Evolutionary conservation across 495 filamentous ascomycete genomes (phyloP).

Genomic region (Xylaria castorea): DNA sequence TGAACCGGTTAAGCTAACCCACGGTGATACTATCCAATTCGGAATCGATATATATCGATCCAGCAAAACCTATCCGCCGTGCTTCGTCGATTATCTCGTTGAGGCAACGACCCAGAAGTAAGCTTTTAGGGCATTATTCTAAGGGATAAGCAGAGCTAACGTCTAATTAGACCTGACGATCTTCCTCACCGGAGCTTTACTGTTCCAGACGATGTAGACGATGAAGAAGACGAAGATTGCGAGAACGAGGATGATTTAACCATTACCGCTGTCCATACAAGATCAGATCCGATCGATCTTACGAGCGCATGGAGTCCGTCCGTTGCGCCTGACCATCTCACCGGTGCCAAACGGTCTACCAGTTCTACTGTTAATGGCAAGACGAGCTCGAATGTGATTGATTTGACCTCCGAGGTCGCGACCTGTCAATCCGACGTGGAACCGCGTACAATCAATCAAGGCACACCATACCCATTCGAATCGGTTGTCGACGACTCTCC

Average conservation of each 20-base stretch:
- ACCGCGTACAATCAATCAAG: neutral
- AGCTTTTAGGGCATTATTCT: neutral
- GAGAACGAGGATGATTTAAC: slow-evolving; percentile 40
- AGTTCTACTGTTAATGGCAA: neutral
- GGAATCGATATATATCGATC: slow-evolving; percentile 54
- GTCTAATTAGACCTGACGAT: neutral
- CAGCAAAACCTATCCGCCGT: slow-evolving; percentile 48
- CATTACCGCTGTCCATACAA: neutral
- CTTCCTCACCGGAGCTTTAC: slow-evolving; percentile 45
- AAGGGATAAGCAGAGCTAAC: slow-evolving; percentile 9
- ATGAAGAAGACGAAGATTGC: slow-evolving; percentile 55
- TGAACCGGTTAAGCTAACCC: slow-evolving; percentile 26
- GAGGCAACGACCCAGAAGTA: slow-evolving; percentile 7
- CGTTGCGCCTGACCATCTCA: neutral
- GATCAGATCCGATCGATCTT: neutral
- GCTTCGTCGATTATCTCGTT: slow-evolving; percentile 37
- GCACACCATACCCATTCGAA: neutral
- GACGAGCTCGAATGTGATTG: slow-evolving; percentile 39
- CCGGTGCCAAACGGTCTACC: neutral
- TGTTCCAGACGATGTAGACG: slow-evolving; percentile 53
- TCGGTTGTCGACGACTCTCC: neutral
- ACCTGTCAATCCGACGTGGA: slow-evolving; percentile 27
- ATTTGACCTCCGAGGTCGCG: slow-evolving; percentile 42
- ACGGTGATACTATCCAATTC: slow-evolving; percentile 55
- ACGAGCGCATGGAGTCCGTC: neutral